A percentile compares a stretch with the other conserved stretches of the same genome.
Conservation (phyloP, 441 rosid genomes). For the Brassica balearica region DNA sequence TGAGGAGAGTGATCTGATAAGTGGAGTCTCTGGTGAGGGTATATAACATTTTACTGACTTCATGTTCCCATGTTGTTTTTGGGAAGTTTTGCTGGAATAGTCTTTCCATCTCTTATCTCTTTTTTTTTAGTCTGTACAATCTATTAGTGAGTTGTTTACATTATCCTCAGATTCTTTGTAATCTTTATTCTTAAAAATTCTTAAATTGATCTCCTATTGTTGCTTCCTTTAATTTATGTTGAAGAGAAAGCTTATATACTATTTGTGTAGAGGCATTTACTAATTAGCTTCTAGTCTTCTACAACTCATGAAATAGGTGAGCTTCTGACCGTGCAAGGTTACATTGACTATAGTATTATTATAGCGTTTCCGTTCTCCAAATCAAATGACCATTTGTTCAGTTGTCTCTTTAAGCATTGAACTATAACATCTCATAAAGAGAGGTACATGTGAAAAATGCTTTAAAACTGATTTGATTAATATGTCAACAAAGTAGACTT, state of each 20-base stretch:
- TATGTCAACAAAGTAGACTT: not conserved
- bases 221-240: too few species aligned
- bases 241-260: too few species aligned
- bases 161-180: slow-evolving; percentile 41
- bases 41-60: slow-evolving; percentile 41
- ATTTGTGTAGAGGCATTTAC: too few species aligned
- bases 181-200: slow-evolving; percentile 6
- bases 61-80: slow-evolving; percentile 29
- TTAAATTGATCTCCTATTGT: too few species aligned
- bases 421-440: not conserved
- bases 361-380: too few species aligned
- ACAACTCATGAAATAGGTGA: too few species aligned
- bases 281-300: too few species aligned
- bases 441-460: not conserved
- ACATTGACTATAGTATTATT: too few species aligned
- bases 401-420: not conserved
- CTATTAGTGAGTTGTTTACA: slow-evolving; percentile 39
- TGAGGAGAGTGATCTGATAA: not conserved
- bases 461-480: too few species aligned
- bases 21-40: slow-evolving; percentile 37
- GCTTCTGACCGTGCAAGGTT: too few species aligned
- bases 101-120: not conserved
- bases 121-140: slow-evolving; percentile 29
- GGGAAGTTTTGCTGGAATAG: slow-evolving; percentile 44
- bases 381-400: not conserved